A percentile compares a stretch with the other conserved stretches of the same genome.
Evolutionary conservation across 306 rosid species (phyloP).

Genomic region (Lathyrus tuberosus): DNA sequence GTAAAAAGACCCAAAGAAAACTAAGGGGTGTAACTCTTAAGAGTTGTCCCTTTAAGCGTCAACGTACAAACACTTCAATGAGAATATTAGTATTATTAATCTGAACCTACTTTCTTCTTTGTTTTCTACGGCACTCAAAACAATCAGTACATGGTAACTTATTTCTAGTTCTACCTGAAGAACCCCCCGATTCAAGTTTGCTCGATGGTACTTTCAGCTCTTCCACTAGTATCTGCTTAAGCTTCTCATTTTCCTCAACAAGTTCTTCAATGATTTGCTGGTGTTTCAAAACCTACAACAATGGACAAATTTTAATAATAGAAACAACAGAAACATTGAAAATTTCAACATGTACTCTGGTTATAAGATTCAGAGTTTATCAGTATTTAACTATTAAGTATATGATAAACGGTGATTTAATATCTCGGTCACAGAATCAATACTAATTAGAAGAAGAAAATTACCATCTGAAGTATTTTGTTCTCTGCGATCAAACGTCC

Average conservation of each 20-base stretch:
- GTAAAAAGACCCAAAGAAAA: conserved; percentile 10
- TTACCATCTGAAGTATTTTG: conserved; percentile 81
- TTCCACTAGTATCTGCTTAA: conserved; percentile 73
- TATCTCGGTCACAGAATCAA: conserved; percentile 4
- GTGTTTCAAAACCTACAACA: conserved; percentile 79
- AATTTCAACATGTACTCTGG: conserved; percentile 8
- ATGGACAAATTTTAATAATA: background rate
- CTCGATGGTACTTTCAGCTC: conserved; percentile 77
- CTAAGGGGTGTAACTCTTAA: conserved; percentile 17
- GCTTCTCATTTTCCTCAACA: conserved; percentile 81
- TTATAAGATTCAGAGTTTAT: conserved; percentile 20
- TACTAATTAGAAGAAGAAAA: conserved; percentile 17
- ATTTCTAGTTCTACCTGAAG: conserved; percentile 57
- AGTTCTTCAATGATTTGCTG: conserved; percentile 88
- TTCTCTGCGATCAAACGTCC: conserved; percentile 67
- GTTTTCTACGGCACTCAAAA: conserved; percentile 86
- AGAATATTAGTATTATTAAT: conserved; percentile 10
- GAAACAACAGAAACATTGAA: background rate
- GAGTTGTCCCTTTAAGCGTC: background rate
- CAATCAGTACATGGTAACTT: conserved; percentile 62
- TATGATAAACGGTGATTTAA: background rate
- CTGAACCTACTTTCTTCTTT: conserved; percentile 55
- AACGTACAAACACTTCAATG: conserved; percentile 28
- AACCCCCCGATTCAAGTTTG: conserved; percentile 62
- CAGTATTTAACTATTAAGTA: background rate